Percentiles rank a stretch among this genome's conserved stretches.
Evolutionary conservation across 441 rosid genomes (phyloP).

Genomic region (Mallotus japonicus): DNA sequence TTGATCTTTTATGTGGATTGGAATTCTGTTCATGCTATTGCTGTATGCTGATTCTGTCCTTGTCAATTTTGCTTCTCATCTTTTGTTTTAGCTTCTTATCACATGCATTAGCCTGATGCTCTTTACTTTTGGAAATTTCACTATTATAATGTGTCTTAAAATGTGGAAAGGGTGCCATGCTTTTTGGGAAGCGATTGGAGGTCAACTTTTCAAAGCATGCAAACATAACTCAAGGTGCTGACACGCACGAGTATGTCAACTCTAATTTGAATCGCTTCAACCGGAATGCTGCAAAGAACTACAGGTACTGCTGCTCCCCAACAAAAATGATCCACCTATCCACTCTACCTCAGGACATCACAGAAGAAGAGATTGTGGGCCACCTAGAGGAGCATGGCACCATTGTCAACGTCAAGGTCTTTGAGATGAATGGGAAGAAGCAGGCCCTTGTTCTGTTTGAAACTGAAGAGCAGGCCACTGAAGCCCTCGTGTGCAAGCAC

Average conservation of each 20-base stretch:
- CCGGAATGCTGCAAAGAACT: conserved; percentile 96
- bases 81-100: neutral
- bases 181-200: conserved; percentile 88
- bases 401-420: conserved; percentile 69
- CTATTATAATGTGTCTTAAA: neutral
- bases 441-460: conserved; percentile 87
- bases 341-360: conserved; percentile 81
- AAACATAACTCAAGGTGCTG: conserved; percentile 85
- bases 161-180: conserved; percentile 70
- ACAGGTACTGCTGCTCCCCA: conserved; percentile 96
- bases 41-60: neutral
- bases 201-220: conserved; percentile 94
- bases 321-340: conserved; percentile 95
- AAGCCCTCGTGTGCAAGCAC: conserved; percentile 91
- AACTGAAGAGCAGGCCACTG: conserved; percentile 89
- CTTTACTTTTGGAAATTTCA: neutral
- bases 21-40: neutral
- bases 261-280: conserved; percentile 96
- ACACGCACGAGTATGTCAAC: conserved; percentile 73
- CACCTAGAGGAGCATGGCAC: conserved; percentile 82
- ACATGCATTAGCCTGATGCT: neutral
- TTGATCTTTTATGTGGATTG: conserved; percentile 1
- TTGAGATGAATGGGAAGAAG: conserved; percentile 96
- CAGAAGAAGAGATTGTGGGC: conserved; percentile 74
- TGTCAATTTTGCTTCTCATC: neutral